These are phyloP conservation scores for Trifolium dubium DNA, from an alignment of 306 rosid genomes.

Conservation along the genomic window DNA sequence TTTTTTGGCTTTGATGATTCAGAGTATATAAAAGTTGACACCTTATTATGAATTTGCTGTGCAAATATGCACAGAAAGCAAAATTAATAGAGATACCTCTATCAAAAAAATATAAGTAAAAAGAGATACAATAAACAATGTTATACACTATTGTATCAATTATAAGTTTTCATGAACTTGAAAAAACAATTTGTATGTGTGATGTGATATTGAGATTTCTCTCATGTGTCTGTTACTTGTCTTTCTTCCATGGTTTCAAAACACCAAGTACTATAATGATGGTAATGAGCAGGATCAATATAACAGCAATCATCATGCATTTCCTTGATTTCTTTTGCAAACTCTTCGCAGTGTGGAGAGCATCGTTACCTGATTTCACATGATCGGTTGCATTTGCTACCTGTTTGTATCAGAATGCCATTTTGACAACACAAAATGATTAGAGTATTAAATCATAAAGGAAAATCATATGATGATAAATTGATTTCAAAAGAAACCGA, in stretches of 20 bases:
- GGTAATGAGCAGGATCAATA: conserved; percentile 71
- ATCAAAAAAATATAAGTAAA: background rate
- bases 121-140: background rate
- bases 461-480: background rate
- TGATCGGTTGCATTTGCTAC: conserved; percentile 87
- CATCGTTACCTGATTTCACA: conserved; percentile 69
- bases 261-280: conserved; percentile 63
- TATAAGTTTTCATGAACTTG: background rate
- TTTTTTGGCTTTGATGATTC: conserved; percentile 3
- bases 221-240: conserved; percentile 12
- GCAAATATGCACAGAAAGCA: conserved; percentile 17
- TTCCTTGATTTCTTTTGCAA: conserved; percentile 81
- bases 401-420: conserved; percentile 46
- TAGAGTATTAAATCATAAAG: background rate
- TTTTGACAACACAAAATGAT: conserved; percentile 10
- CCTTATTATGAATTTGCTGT: conserved; percentile 31
- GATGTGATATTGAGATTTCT: conserved; percentile 1
- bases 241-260: conserved; percentile 75
- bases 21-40: background rate
- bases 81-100: background rate
- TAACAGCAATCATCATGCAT: conserved; percentile 82
- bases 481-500: background rate
- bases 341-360: conserved; percentile 73
- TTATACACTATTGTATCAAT: conserved; percentile 9
- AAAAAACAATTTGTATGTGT: background rate